Conservation (phyloP, 2,329 filamentous ascomycete species). For the Ceratocystis ficicola region DNA sequence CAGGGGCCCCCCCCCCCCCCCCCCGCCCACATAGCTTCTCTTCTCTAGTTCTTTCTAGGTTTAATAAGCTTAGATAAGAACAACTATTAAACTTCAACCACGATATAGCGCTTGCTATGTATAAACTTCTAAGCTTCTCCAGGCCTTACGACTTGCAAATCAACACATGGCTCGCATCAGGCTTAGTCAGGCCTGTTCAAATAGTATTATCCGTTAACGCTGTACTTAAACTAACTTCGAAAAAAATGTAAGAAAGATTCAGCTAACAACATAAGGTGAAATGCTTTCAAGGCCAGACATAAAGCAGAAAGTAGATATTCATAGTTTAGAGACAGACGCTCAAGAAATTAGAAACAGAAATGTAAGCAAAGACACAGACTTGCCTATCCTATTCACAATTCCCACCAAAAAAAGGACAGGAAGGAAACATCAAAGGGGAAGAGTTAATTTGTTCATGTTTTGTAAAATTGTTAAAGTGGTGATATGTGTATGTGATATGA, state of each 20-base stretch:
- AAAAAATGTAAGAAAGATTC: background rate
- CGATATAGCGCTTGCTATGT: too few species aligned
- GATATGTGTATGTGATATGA: conserved; percentile 7
- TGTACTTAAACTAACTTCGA: background rate
- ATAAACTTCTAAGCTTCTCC: too few species aligned
- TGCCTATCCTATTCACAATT: background rate
- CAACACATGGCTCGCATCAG: too few species aligned
- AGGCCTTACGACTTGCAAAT: too few species aligned
- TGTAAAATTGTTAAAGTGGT: conserved; percentile 2
- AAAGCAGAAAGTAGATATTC: background rate
- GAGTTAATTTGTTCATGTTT: background rate
- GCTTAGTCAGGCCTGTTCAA: background rate
- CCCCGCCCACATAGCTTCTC: background rate
- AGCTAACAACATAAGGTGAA: background rate
- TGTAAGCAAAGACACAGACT: background rate
- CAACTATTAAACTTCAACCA: too few species aligned
- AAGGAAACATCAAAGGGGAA: background rate
- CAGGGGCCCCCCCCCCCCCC: too few species aligned
- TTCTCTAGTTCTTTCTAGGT: too few species aligned
- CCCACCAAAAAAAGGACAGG: background rate
- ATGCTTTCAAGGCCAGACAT: background rate
- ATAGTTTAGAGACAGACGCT: background rate
- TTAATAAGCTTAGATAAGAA: too few species aligned
- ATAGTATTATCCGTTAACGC: background rate
- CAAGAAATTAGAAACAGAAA: background rate